Conservation (phyloP, 495 filamentous ascomycete species). For the Annulohypoxylon nitens region DNA sequence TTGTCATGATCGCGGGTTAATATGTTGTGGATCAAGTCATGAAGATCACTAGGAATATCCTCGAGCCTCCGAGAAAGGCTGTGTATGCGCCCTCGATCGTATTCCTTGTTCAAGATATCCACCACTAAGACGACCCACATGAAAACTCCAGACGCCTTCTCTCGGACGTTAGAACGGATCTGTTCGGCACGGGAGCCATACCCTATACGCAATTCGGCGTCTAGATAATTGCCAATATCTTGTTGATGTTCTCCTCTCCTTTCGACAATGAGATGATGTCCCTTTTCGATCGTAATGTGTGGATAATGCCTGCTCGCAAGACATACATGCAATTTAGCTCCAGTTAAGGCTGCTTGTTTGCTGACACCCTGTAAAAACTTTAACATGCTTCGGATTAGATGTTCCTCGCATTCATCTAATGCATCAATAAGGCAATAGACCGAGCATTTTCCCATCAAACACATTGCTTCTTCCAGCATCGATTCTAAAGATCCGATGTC, state of each 20-base stretch:
- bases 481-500: slow-evolving; percentile 48
- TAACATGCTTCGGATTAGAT: background rate
- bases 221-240: background rate
- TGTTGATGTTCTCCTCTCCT: background rate
- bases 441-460: slow-evolving; percentile 16
- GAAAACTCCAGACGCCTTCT: slow-evolving; percentile 9
- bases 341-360: background rate
- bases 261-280: background rate
- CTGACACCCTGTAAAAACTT: background rate
- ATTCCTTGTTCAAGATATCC: slow-evolving; percentile 10
- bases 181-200: background rate
- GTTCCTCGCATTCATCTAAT: slow-evolving; percentile 14
- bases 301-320: slow-evolving; percentile 12
- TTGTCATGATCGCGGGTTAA: slow-evolving; percentile 1
- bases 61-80: background rate
- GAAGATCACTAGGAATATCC: slow-evolving; percentile 6
- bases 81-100: background rate
- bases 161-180: background rate
- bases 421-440: slow-evolving; percentile 32
- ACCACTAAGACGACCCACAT: slow-evolving; percentile 9
- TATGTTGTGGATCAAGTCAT: slow-evolving; percentile 4
- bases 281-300: background rate
- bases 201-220: background rate
- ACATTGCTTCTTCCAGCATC: slow-evolving; percentile 44
- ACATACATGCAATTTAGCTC: background rate